A percentile compares a stretch with the other conserved stretches of the same genome.
These are phyloP conservation scores for Penicillium chermesinum DNA, from an alignment of 495 filamentous ascomycete species.

Conservation along the genomic window DNA sequence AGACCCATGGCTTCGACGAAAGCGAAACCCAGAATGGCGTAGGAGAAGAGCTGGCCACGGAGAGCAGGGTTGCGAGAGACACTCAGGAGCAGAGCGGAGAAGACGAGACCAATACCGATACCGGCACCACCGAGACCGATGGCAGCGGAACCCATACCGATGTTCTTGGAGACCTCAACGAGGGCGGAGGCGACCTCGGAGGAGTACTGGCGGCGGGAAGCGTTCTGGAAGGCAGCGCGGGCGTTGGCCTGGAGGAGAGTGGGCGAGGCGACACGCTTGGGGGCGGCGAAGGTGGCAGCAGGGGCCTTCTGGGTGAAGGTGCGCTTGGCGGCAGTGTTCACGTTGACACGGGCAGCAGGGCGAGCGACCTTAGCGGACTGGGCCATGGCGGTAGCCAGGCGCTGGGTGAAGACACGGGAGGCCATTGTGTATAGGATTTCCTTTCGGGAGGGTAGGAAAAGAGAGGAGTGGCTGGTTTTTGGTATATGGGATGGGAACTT, in stretches of 20 bases:
- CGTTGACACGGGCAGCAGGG: conserved; percentile 57
- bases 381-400: conserved; percentile 72
- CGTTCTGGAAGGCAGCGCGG: conserved; percentile 57
- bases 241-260: conserved; percentile 57
- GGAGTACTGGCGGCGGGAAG: conserved; percentile 64
- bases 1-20: conserved; percentile 93
- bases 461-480: conserved; percentile 17
- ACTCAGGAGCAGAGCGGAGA: conserved; percentile 76
- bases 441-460: conserved; percentile 13
- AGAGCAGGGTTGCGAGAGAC: conserved; percentile 87
- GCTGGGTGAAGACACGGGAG: conserved; percentile 64
- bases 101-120: conserved; percentile 91
- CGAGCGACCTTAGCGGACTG: conserved; percentile 63
- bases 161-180: conserved; percentile 82
- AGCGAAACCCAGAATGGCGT: conserved; percentile 90
- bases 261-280: conserved; percentile 63
- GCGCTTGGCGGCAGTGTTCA: conserved; percentile 61
- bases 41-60: conserved; percentile 86
- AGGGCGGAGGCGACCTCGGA: conserved; percentile 79
- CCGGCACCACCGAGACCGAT: conserved; percentile 87
- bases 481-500: conserved; percentile 25
- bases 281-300: conserved; percentile 47
- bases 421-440: conserved; percentile 58
- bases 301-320: conserved; percentile 53
- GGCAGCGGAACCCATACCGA: conserved; percentile 79